Evolutionary conservation across 2,329 filamentous ascomycete species (phyloP), one percentile per base, ranked within the genome.

Genomic region (Lecanicillium sp.): DNA sequence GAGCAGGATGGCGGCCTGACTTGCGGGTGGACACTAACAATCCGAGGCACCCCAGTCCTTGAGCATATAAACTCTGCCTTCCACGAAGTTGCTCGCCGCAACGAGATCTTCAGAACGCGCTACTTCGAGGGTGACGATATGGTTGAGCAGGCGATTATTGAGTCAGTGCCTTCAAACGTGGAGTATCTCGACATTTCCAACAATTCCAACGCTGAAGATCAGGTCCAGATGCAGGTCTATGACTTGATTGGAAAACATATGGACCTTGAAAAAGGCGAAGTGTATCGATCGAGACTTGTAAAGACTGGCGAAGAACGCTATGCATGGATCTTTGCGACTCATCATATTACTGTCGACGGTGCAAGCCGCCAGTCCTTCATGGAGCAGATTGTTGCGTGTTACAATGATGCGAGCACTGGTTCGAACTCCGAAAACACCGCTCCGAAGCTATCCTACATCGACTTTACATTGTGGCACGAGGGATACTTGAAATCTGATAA

Each of bases 401-500:
- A 43, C n/a, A 29, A 43, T 24, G 40, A 43, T 10, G 40, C 27
- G 14, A 23, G 19, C 4, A 33, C 40, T 11, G 40, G 40, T 3
- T 43, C 29, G 4, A 23, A 33, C 29, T 43, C 27, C 0, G 19
- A 24, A 9, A 24, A 7, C 2, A 23, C 40, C 2, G 40, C 40
- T 7, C 40, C 40, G 4, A 43, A 33, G 11, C 19, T 43, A 14
- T 33, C 40, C 6, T 43, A 43, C 8, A 12, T 43, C 29, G 40
- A 43, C n/a, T 43, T 43, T 14, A 35, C 40, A 3, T 29, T 43
- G 12, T 43, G 40, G 40, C 40, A 43, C n/a, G 40, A 43, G n/a
- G 40, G 40, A 1, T 43, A 43, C 6, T n/a, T 43, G 27, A 24
- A 43, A 26, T 43, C 40, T 8, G 40, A 43, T 1, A 27, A 33